Evolutionary conservation across 805 yeast species (phyloP).

Genomic region (Zygosaccharomyces siamensis): DNA sequence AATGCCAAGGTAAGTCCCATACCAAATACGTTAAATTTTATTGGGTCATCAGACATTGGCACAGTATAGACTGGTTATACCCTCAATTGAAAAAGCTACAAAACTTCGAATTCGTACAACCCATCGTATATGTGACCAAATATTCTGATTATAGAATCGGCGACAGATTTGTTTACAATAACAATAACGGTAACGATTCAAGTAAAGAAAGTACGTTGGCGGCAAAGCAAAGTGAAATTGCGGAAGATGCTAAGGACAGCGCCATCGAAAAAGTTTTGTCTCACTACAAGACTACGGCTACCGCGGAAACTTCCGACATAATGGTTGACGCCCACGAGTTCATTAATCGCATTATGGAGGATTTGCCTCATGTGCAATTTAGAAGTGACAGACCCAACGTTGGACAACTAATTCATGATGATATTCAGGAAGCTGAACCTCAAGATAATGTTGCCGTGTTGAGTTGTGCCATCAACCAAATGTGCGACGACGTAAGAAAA

Average conservation of each 20-base stretch:
- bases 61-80: constrained; percentile 45
- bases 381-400: constrained; percentile 44
- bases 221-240: neutral
- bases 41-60: constrained; percentile 58
- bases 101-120: constrained; percentile 13
- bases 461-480: constrained; percentile 49
- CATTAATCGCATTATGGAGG: constrained; percentile 14
- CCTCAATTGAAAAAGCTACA: constrained; percentile 35
- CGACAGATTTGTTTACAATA: constrained; percentile 6
- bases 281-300: constrained; percentile 13
- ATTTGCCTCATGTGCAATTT: constrained; percentile 37
- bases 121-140: constrained; percentile 56
- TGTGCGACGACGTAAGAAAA: constrained; percentile 51
- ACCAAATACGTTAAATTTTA: constrained; percentile 40
- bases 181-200: neutral
- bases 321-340: neutral
- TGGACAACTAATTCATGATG: constrained; percentile 35
- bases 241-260: neutral
- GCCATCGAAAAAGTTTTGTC: constrained; percentile 2
- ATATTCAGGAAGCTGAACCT: constrained; percentile 37
- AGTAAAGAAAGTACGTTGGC: neutral
- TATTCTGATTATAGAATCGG: constrained; percentile 16
- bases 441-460: constrained; percentile 42
- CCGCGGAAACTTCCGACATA: constrained; percentile 4
- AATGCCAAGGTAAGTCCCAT: constrained; percentile 10